Evolutionary conservation across 2,329 filamentous ascomycete species (phyloP), one percentile per base, ranked within the genome.

Genomic region (Rasamsonia emersonii): DNA sequence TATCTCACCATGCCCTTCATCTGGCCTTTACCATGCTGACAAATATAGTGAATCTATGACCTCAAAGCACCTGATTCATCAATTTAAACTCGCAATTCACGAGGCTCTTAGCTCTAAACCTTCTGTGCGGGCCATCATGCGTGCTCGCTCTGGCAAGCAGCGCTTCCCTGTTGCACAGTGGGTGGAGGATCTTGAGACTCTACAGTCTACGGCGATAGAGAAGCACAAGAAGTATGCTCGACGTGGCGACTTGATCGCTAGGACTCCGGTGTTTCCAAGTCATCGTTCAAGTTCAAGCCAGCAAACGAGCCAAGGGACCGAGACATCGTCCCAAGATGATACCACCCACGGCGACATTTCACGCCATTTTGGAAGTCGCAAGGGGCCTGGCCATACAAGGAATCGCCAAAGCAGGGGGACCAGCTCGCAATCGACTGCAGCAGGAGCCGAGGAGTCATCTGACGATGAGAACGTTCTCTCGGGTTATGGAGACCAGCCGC

Each of bases 161-260:
- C 63, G 74, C 26, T 78, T 78, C 55, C 74, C 74, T 10, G 72
- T 78, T 14, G 67, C 67, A 8, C 70, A 76, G 45, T 78, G 74
- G 74, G 62, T 75, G 27, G 67, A 74, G 43, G 69, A 72, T 36
- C 60, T 77, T 2, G 71, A 75, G 39, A 68, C 64, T 17, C 60
- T 78, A 11, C 73, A 77, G 43, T 54, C 54, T 17, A 68, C 63
- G 10, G 62, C 71, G 2, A 76, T 77, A 49, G 65, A 65, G 37
- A 62, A 72, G 9, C 62, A 67, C 46, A 50, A 63, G 39, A 65
- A 62, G 41, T 53, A 43, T 32, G 24, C 18, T 30, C 9, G 23
- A 17, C 10, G 25, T 23, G 23, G 21, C 3, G 4, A 14, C 17
- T 4, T 10, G 9, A 6, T 18, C 4, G 18, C 8, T 16, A 16